Conservation (phyloP, 2,329 filamentous ascomycete species). For the Lecanicillium sp. region DNA sequence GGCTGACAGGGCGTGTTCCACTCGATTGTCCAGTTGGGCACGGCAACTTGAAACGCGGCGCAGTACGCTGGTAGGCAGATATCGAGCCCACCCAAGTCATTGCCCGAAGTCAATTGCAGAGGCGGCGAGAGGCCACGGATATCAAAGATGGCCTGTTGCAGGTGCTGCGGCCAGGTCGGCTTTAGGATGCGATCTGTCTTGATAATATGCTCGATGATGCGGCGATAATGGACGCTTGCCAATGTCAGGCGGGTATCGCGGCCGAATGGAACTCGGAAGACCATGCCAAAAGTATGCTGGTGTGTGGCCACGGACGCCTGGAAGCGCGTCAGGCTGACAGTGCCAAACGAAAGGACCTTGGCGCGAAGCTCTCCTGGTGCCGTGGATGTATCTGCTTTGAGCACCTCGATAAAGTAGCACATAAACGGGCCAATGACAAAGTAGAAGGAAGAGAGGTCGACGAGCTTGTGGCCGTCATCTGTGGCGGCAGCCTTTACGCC, state of each 20-base stretch:
- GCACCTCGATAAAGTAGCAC: constrained; percentile 44
- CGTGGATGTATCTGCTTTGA: constrained; percentile 33
- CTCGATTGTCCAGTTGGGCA: constrained; percentile 44
- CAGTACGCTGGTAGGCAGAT: constrained; percentile 48
- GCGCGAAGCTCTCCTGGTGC: constrained; percentile 39
- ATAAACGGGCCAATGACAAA: constrained; percentile 46
- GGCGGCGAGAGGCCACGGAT: constrained; percentile 44
- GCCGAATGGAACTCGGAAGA: constrained; percentile 40
- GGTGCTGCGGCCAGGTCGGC: constrained; percentile 49
- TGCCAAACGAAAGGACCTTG: constrained; percentile 41
- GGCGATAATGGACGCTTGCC: constrained; percentile 46
- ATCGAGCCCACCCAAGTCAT: constrained; percentile 47
- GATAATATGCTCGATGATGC: constrained; percentile 45
- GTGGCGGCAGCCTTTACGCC: constrained; percentile 31
- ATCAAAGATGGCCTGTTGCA: constrained; percentile 45
- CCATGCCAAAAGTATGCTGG: constrained; percentile 48
- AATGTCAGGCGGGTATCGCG: constrained; percentile 39
- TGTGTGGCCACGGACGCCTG: constrained; percentile 41
- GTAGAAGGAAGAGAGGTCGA: constrained; percentile 46
- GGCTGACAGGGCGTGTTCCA: constrained; percentile 36
- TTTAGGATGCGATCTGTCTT: constrained; percentile 48
- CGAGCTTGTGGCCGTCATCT: constrained; percentile 36
- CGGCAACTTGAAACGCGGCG: constrained; percentile 40
- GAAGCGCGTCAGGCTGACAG: constrained; percentile 44
- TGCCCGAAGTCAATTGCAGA: constrained; percentile 45